phyloP scores from a whole-genome alignment of 2,329 filamentous ascomycete genomes.

The Hypoxylon rubiginosum region DNA sequence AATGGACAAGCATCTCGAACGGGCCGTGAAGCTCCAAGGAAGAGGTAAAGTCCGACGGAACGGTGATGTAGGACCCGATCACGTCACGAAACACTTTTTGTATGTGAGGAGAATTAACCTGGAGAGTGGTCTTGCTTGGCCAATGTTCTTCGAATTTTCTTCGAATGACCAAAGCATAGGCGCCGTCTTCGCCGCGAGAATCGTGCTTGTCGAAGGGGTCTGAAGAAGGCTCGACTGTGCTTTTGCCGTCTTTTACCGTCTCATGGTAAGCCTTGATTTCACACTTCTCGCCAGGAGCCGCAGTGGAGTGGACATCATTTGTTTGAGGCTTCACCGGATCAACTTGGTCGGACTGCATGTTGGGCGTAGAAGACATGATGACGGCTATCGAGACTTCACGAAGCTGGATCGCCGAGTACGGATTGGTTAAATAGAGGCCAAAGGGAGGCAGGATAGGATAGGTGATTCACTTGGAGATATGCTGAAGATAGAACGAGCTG shows the following conservation, averaged over 20 bases:
- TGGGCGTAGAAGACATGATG: neutral
- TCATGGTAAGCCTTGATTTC: conserved; percentile 48
- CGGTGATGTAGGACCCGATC: conserved; percentile 42
- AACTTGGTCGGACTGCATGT: conserved; percentile 8
- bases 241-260: conserved; percentile 35
- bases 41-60: conserved; percentile 47
- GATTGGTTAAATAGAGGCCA: neutral
- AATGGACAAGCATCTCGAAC: conserved; percentile 49
- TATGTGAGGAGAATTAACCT: conserved; percentile 49
- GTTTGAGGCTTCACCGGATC: neutral
- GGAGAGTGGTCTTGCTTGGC: conserved; percentile 41
- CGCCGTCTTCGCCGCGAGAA: conserved; percentile 39
- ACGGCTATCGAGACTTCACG: neutral
- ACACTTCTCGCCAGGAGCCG: conserved; percentile 39
- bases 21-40: conserved; percentile 44
- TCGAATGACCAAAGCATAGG: conserved; percentile 47
- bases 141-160: conserved; percentile 36
- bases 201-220: conserved; percentile 44
- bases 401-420: neutral
- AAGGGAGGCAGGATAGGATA: neutral
- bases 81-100: conserved; percentile 47
- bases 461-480: neutral
- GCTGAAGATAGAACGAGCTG: neutral
- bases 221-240: conserved; percentile 29
- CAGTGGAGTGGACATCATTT: neutral